Base-by-base conservation (phyloP, 768 basidiomycete species). In the Panus rudis region DNA sequence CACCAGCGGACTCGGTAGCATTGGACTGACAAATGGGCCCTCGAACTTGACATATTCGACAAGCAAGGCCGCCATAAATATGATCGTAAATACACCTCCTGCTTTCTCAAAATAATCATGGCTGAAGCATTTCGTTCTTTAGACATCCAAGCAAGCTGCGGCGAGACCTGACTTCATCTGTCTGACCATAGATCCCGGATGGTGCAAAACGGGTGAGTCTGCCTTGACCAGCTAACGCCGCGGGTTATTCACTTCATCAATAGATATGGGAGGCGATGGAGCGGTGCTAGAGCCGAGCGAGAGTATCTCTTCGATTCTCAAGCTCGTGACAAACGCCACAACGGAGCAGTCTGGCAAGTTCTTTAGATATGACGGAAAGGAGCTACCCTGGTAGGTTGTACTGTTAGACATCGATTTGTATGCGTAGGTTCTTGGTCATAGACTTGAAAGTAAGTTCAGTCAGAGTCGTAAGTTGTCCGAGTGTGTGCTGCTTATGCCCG, bases 41-140 rank as follows among this genome's bases (percentile, higher is more conserved):
- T 52, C 54, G 35, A 49, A 50, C 42, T 46, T 64, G 16, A 57
- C 58, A 20, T 70, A 69, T 48, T 60, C 56, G 16, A 60, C 68
- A 46, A 63, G 56, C 33, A 68, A 69, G 55, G 56, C 59, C 10
- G 66, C 63, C 12, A 47, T 68, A 37, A 67, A 67, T 42, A 70
- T 69, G 67, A 55, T 68, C 31, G 67, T 68, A 41, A 20, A 62
- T 52, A 22, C n/a, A 6, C 20, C 5, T 17, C 35, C 43, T 45
- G n/a, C 23, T 37, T 30, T 17, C 6, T 37, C 25, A 22, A 23
- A 19, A 41, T 26, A 12, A 6, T 22, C 23, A 5, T 17, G 11
- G 7, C 13, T 55, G 21, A 44, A 11, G 6, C 5, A 27, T 19
- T 16, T 10, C 13, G 13, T 12, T 13, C 4, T 6, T 3, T 12